Conservation (phyloP, 192 early-diverging fungal species). For the Linnemannia hyalina region DNA sequence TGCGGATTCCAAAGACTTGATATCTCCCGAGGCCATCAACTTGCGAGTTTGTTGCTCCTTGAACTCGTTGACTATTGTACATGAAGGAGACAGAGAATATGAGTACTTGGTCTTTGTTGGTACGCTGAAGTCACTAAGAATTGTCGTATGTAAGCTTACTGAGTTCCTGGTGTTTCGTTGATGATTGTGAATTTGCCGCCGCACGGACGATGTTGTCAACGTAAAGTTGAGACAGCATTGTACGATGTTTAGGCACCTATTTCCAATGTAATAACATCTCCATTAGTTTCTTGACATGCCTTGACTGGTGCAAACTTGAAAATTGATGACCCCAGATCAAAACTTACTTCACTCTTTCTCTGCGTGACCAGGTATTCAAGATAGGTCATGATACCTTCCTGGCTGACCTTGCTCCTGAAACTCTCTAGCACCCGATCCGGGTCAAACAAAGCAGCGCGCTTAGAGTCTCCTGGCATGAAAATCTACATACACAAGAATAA, state of each 20-base stretch:
- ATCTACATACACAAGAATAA: constrained; percentile 28
- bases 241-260: constrained; percentile 34
- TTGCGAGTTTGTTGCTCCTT: constrained; percentile 17
- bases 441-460: constrained; percentile 54
- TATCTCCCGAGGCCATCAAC: constrained; percentile 8
- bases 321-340: background rate
- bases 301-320: background rate
- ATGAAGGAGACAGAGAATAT: background rate
- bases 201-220: constrained; percentile 21
- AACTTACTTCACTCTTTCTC: constrained; percentile 58
- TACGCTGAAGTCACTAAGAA: background rate
- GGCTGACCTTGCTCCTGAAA: constrained; percentile 45
- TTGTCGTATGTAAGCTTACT: background rate
- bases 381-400: constrained; percentile 53
- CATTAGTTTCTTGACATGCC: background rate
- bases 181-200: background rate
- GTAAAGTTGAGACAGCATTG: constrained; percentile 31
- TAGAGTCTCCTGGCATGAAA: constrained; percentile 51
- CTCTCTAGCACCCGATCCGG: constrained; percentile 38
- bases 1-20: background rate
- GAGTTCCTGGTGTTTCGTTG: constrained; percentile 1
- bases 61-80: constrained; percentile 7
- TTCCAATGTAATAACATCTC: background rate
- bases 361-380: constrained; percentile 67
- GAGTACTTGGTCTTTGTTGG: background rate